These are phyloP conservation scores for Conticribra guillardii DNA, from an alignment of 108 stramenopile genomes.

Conservation along the genomic window DNA sequence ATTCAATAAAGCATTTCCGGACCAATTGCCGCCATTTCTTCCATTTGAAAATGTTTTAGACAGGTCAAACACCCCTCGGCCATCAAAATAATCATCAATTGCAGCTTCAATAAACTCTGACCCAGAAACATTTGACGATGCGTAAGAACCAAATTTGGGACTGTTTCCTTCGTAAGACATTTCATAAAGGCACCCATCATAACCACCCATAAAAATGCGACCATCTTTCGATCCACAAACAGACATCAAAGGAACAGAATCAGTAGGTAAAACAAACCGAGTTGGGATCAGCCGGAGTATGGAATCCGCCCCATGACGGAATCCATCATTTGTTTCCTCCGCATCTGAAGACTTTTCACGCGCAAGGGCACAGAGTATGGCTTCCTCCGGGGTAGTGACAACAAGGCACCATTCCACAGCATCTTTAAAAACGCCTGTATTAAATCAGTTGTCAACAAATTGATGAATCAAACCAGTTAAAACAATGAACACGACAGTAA, in stretches of 20 bases:
- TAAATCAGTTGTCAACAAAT: not conserved
- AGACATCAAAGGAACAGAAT: conserved; percentile 83
- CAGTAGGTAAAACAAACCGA: conserved; percentile 84
- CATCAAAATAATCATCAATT: conserved; percentile 53
- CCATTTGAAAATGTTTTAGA: not conserved
- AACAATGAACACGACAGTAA: not conserved
- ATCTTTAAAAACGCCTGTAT: conserved; percentile 78
- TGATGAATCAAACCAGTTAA: conserved; percentile 15
- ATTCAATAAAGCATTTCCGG: conserved; percentile 16
- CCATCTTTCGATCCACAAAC: conserved; percentile 80
- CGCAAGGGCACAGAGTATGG: conserved; percentile 81
- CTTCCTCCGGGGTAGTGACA: conserved; percentile 92
- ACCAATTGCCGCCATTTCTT: not conserved
- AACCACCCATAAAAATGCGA: conserved; percentile 95
- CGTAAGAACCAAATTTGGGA: not conserved
- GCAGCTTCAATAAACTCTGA: conserved; percentile 22
- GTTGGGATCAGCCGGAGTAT: conserved; percentile 69
- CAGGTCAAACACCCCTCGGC: conserved; percentile 24
- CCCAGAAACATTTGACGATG: not conserved
- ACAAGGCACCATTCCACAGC: conserved; percentile 90
- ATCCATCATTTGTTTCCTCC: conserved; percentile 1
- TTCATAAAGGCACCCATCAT: conserved; percentile 95
- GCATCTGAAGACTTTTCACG: conserved; percentile 33
- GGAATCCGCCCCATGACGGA: conserved; percentile 26
- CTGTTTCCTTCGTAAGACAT: conserved; percentile 73